Conservation (phyloP, 257 asterid genomes). For the Striga asiatica region DNA sequence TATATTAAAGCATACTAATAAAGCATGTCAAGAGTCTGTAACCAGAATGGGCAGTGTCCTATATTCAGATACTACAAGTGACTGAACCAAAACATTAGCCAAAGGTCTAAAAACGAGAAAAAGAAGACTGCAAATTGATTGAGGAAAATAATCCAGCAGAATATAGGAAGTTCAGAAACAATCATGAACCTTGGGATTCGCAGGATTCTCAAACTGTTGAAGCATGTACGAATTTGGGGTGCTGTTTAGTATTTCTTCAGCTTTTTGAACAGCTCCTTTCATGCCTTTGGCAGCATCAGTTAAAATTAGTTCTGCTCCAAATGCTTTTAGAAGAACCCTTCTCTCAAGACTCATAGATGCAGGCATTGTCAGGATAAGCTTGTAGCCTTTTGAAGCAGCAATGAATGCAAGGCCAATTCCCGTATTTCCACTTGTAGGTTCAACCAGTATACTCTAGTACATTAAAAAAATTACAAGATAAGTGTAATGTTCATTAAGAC, state of each 20-base stretch:
- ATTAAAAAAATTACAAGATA: slow-evolving; percentile 2
- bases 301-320: slow-evolving; percentile 91
- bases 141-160: not conserved
- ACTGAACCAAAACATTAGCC: not conserved
- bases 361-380: slow-evolving; percentile 98
- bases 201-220: slow-evolving; percentile 97
- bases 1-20: not conserved
- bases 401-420: slow-evolving; percentile 97
- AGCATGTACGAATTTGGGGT: slow-evolving; percentile 87
- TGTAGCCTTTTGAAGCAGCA: slow-evolving; percentile 97
- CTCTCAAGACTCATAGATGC: slow-evolving; percentile 99
- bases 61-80: not conserved
- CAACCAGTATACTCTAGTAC: slow-evolving; percentile 81
- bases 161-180: not conserved
- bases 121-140: not conserved
- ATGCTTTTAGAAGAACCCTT: slow-evolving; percentile 94
- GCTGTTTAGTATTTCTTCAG: slow-evolving; percentile 66
- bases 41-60: not conserved
- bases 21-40: not conserved
- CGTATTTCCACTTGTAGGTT: slow-evolving; percentile 98
- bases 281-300: slow-evolving; percentile 92
- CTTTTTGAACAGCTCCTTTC: slow-evolving; percentile 93
- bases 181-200: slow-evolving; percentile 80
- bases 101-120: not conserved
- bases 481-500: slow-evolving; percentile 2